Percentiles rank a stretch among this genome's conserved stretches.
phyloP scores from a whole-genome alignment of 306 rosid species.

The Begonia peltatifolia region DNA sequence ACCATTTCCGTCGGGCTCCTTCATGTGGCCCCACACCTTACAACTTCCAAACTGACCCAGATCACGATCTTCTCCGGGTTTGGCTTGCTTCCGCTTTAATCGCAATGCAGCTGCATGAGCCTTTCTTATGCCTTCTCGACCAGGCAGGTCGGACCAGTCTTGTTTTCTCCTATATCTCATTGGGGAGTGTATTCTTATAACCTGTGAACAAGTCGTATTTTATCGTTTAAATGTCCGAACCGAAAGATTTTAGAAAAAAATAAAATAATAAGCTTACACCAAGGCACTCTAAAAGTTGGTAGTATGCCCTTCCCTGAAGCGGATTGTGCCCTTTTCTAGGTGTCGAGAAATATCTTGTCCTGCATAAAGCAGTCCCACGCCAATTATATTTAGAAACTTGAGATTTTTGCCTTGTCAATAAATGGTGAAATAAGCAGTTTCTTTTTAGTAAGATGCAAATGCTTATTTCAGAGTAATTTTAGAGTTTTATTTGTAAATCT shows the following conservation, averaged over 20 bases:
- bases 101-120: constrained; percentile 78
- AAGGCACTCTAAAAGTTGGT: constrained; percentile 94
- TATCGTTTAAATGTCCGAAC: constrained; percentile 3
- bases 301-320: constrained; percentile 98
- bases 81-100: constrained; percentile 34
- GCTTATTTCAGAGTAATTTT: too few species aligned
- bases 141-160: constrained; percentile 90
- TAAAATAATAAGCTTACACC: constrained; percentile 39
- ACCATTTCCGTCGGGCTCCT: constrained; percentile 41
- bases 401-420: too few species aligned
- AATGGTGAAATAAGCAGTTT: too few species aligned
- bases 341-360: constrained; percentile 90
- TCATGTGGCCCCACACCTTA: constrained; percentile 71
- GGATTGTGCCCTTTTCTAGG: constrained; percentile 98
- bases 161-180: constrained; percentile 80
- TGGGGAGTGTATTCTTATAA: constrained; percentile 89
- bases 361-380: constrained; percentile 2
- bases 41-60: constrained; percentile 84
- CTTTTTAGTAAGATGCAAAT: too few species aligned
- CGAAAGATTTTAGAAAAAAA: neutral
- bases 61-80: constrained; percentile 18
- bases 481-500: too few species aligned
- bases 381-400: too few species aligned
- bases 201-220: constrained; percentile 23
- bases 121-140: constrained; percentile 49